Percentiles rank a stretch among this genome's conserved stretches.
phyloP scores from a whole-genome alignment of 2,329 filamentous ascomycete genomes.

The Ophiostoma australiae region DNA sequence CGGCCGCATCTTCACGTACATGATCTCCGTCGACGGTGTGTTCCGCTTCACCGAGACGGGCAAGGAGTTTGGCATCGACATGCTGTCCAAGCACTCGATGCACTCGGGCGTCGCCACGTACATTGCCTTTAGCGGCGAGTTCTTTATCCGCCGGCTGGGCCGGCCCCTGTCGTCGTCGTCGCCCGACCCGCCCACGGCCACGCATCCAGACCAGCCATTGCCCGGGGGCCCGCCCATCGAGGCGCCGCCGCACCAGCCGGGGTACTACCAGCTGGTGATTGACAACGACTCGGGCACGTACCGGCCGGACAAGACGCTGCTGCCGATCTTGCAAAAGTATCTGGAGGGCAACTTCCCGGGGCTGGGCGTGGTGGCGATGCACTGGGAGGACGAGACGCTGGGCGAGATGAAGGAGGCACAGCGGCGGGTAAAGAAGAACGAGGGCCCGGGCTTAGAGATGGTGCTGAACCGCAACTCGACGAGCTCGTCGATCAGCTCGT shows the following conservation, averaged over 20 bases:
- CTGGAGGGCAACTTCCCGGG: slow-evolving; percentile 70
- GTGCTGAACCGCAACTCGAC: slow-evolving; percentile 54
- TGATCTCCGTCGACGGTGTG: slow-evolving; percentile 79
- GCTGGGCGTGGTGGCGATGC: slow-evolving; percentile 65
- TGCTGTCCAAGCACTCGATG: slow-evolving; percentile 94
- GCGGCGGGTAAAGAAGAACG: slow-evolving; percentile 64
- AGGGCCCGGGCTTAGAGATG: slow-evolving; percentile 47
- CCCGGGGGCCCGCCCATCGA: slow-evolving; percentile 44
- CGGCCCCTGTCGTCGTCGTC: slow-evolving; percentile 44
- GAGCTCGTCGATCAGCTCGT: slow-evolving; percentile 47
- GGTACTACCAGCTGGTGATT: slow-evolving; percentile 77
- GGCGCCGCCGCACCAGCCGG: slow-evolving; percentile 44
- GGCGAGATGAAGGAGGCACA: slow-evolving; percentile 71
- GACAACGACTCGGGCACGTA: slow-evolving; percentile 96
- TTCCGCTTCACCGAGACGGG: slow-evolving; percentile 93
- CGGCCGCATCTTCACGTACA: slow-evolving; percentile 83
- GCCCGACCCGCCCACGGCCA: slow-evolving; percentile 41
- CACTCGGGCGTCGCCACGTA: slow-evolving; percentile 89
- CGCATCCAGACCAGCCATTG: slow-evolving; percentile 49
- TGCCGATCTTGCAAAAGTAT: slow-evolving; percentile 67
- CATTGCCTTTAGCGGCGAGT: slow-evolving; percentile 88
- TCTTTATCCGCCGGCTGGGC: slow-evolving; percentile 71
- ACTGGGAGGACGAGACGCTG: slow-evolving; percentile 74
- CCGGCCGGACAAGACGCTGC: slow-evolving; percentile 70
- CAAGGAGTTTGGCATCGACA: slow-evolving; percentile 89